Evolutionary conservation across 805 yeast species (phyloP).

Genomic region (Metschnikowia gruessii): DNA sequence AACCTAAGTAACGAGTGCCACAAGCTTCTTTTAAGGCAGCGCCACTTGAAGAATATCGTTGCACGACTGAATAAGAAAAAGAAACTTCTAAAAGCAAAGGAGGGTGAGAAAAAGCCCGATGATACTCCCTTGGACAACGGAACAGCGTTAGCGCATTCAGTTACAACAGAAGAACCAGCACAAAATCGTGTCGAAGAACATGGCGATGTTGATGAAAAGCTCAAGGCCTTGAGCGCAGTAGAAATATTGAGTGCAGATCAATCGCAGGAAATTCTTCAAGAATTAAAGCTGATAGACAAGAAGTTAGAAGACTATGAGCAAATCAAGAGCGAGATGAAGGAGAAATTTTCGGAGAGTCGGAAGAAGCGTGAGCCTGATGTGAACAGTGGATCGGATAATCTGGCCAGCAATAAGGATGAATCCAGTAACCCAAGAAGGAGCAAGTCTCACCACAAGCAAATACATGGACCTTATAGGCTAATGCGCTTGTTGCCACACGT

Average conservation of each 20-base stretch:
- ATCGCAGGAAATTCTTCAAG: constrained; percentile 30
- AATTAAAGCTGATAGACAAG: constrained; percentile 37
- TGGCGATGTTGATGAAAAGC: constrained; percentile 19
- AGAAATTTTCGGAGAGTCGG: constrained; percentile 25
- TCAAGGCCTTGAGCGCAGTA: constrained; percentile 20
- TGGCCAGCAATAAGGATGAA: constrained; percentile 7
- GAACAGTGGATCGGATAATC: constrained; percentile 8
- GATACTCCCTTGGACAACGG: background rate
- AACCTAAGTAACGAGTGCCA: constrained; percentile 68
- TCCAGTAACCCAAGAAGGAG: constrained; percentile 26
- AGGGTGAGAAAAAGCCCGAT: constrained; percentile 3
- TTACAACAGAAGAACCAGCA: constrained; percentile 4
- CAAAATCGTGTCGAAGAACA: constrained; percentile 12
- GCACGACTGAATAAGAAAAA: constrained; percentile 43
- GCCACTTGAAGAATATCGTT: constrained; percentile 50
- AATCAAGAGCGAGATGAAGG: constrained; percentile 35
- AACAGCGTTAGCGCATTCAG: background rate
- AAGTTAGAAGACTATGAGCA: constrained; percentile 38
- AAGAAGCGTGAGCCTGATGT: constrained; percentile 9
- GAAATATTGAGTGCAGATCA: constrained; percentile 35
- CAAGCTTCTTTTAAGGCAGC: constrained; percentile 56
- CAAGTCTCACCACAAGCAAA: constrained; percentile 47
- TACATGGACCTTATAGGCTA: constrained; percentile 80
- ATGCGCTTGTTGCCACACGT: constrained; percentile 83
- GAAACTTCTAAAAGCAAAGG: constrained; percentile 23